Conservation (phyloP, 768 basidiomycete species). For the Gautieria morchelliformis region DNA sequence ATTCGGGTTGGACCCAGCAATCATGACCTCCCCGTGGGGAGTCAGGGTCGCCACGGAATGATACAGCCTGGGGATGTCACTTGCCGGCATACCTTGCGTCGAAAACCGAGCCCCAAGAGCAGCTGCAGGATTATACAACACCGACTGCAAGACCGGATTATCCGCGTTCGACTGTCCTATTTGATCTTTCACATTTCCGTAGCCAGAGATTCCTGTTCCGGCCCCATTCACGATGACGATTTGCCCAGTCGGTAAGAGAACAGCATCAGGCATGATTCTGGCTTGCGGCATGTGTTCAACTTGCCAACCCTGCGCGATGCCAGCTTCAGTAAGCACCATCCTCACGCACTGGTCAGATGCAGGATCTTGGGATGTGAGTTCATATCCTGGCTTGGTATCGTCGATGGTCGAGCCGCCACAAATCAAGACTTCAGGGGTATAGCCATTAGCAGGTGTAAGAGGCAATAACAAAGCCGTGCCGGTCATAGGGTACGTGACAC, state of each 20-base stretch:
- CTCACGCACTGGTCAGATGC: conserved; percentile 70
- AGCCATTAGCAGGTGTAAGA: conserved; percentile 49
- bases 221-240: conserved; percentile 73
- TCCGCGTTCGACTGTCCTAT: conserved; percentile 74
- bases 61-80: conserved; percentile 65
- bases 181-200: conserved; percentile 61
- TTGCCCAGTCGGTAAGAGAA: conserved; percentile 68
- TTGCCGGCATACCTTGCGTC: conserved; percentile 45
- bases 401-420: conserved; percentile 69
- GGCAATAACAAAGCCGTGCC: conserved; percentile 70
- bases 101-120: conserved; percentile 50
- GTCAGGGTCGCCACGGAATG: conserved; percentile 79
- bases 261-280: conserved; percentile 72
- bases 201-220: conserved; percentile 63
- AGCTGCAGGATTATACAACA: conserved; percentile 57
- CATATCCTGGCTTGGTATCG: conserved; percentile 47
- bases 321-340: conserved; percentile 52
- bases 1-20: conserved; percentile 80
- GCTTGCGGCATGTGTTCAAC: conserved; percentile 67
- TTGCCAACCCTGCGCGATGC: conserved; percentile 62
- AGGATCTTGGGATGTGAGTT: conserved; percentile 62
- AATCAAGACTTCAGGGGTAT: conserved; percentile 58
- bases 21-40: conserved; percentile 61
- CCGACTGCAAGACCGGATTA: conserved; percentile 56
- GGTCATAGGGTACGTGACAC: conserved; percentile 78